These are phyloP conservation scores for Silene conica DNA, from an alignment of 148 eudicot species.

Conservation along the genomic window DNA sequence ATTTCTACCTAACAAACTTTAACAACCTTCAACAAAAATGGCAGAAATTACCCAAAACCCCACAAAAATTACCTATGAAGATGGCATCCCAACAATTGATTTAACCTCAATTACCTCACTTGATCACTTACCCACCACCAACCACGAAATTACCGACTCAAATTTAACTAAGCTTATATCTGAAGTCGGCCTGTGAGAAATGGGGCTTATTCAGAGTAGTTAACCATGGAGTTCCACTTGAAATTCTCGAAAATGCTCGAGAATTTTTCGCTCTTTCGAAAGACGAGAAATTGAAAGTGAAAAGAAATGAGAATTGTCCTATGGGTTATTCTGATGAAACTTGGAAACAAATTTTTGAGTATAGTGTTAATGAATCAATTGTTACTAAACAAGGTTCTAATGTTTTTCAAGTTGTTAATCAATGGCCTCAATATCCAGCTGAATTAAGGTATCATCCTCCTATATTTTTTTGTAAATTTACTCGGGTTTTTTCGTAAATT, in stretches of 20 bases:
- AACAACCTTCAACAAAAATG: not conserved
- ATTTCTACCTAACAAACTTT: not conserved
- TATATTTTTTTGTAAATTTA: too few relatives aligned
- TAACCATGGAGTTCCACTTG: constrained; percentile 3
- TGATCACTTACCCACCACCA: constrained; percentile 1
- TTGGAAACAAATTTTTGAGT: constrained; percentile 15
- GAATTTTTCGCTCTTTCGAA: constrained; percentile 2
- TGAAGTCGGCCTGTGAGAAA: constrained; percentile 10
- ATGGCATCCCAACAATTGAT: constrained; percentile 13
- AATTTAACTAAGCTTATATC: not conserved
- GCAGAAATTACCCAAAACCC: not conserved
- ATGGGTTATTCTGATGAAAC: constrained; percentile 14
- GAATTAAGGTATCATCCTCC: not conserved
- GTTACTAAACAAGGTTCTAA: not conserved
- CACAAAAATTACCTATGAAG: not conserved
- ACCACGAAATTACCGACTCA: not conserved
- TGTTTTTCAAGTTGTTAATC: constrained; percentile 13
- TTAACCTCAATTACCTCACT: not conserved
- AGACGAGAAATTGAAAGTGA: constrained; percentile 5
- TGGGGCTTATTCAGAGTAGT: constrained; percentile 9
- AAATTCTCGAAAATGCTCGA: not conserved
- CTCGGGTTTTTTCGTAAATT: too few relatives aligned
- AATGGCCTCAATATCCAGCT: not conserved
- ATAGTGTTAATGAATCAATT: not conserved
- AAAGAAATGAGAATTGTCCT: constrained; percentile 2